A percentile compares a stretch with the other conserved stretches of the same genome.
Conservation (phyloP, 2,329 filamentous ascomycete species). For the Fusarium hainanense region DNA sequence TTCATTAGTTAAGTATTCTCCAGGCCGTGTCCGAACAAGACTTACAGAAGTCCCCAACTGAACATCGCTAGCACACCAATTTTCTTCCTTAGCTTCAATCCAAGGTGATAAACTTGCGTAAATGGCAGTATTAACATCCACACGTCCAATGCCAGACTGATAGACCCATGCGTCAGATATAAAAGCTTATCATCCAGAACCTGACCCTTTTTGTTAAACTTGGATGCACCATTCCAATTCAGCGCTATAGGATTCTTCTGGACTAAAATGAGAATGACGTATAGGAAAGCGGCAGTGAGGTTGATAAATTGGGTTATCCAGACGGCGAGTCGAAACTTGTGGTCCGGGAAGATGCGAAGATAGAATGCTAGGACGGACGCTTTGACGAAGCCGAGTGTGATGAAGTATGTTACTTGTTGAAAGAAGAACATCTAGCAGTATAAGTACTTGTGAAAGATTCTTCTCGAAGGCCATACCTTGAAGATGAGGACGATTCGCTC, state of each 20-base stretch:
- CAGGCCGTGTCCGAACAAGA: too few relatives aligned
- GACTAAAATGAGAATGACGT: accelerated
- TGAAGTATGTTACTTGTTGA: background rate
- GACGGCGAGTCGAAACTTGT: background rate
- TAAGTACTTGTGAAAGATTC: too few relatives aligned
- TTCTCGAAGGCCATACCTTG: too few relatives aligned
- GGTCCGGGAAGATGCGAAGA: background rate
- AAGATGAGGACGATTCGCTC: background rate
- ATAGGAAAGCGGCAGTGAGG: background rate
- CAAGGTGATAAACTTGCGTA: background rate
- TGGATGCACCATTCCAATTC: background rate
- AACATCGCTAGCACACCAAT: background rate
- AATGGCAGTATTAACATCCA: background rate
- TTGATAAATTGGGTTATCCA: background rate
- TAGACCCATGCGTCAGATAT: background rate
- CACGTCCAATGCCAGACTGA: background rate
- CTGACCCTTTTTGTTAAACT: accelerated
- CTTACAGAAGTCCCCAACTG: background rate
- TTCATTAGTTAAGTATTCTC: background rate
- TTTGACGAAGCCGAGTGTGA: background rate
- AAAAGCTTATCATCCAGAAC: background rate
- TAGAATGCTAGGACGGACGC: background rate
- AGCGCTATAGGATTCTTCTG: background rate
- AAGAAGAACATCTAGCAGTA: background rate
- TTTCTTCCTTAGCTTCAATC: background rate